These are phyloP conservation scores for Colletotrichum acutatum DNA, from an alignment of 2,329 filamentous ascomycete genomes.

Conservation along the genomic window DNA sequence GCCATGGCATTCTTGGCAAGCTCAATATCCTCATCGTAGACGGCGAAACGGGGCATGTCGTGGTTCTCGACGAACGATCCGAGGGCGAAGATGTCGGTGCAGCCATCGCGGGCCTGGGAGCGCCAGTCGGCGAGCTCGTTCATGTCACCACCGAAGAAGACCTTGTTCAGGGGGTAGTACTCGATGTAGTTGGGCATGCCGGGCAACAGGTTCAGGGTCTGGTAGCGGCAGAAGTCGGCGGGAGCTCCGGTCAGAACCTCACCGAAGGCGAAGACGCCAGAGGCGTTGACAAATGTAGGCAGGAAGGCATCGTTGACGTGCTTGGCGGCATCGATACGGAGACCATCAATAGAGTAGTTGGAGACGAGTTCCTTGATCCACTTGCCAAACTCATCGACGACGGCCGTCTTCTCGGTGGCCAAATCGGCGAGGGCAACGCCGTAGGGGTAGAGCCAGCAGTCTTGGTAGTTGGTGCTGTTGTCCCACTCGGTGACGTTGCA, in stretches of 20 bases:
- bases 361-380: conserved; percentile 70
- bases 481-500: conserved; percentile 68
- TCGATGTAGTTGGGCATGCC: conserved; percentile 71
- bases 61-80: conserved; percentile 67
- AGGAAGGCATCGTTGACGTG: conserved; percentile 72
- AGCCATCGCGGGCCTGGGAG: conserved; percentile 25
- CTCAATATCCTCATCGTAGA: conserved; percentile 61
- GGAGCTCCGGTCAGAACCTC: conserved; percentile 68
- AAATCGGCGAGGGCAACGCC: conserved; percentile 71
- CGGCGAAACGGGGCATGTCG: conserved; percentile 62
- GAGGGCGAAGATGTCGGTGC: conserved; percentile 43
- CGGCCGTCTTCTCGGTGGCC: conserved; percentile 60
- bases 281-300: conserved; percentile 61
- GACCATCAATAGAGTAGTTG: conserved; percentile 71
- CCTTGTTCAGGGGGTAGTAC: conserved; percentile 48
- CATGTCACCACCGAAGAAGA: conserved; percentile 39
- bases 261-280: conserved; percentile 70
- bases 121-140: conserved; percentile 43
- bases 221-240: conserved; percentile 62
- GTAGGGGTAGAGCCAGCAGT: conserved; percentile 68
- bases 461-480: conserved; percentile 58
- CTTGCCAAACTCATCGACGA: conserved; percentile 61
- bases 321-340: conserved; percentile 71
- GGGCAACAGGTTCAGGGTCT: conserved; percentile 65
- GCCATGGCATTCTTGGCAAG: conserved; percentile 70